These are phyloP conservation scores for Dictyostelium purpureum DNA, from an alignment of 78 protist genomes.

Conservation along the genomic window DNA sequence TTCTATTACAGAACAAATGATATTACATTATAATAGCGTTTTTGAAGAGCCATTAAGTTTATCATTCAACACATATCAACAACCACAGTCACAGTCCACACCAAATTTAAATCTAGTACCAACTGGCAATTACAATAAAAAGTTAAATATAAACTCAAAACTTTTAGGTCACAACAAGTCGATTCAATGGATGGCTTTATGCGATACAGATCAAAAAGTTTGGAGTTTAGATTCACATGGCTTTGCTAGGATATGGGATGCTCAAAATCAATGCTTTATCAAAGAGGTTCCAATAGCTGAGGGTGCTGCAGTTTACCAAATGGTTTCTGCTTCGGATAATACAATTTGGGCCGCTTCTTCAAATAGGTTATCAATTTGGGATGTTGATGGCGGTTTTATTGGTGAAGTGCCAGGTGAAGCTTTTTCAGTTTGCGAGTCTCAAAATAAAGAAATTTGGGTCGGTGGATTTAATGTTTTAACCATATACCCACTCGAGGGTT, in stretches of 20 bases:
- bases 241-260: conserved; percentile 32
- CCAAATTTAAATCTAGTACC: neutral
- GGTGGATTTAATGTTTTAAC: conserved; percentile 24
- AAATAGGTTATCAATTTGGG: conserved; percentile 7
- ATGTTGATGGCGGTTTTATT: conserved; percentile 22
- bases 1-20: conserved; percentile 27
- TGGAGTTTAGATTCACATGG: conserved; percentile 39
- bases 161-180: conserved; percentile 65
- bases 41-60: conserved; percentile 27
- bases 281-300: neutral
- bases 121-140: neutral
- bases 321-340: conserved; percentile 19
- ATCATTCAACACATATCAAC: too few species aligned
- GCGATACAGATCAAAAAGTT: conserved; percentile 4
- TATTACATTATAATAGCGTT: neutral
- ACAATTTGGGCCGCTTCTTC: conserved; percentile 49
- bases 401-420: conserved; percentile 43
- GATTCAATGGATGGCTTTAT: conserved; percentile 35
- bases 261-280: conserved; percentile 14
- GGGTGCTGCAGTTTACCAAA: conserved; percentile 55
- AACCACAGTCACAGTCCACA: too few species aligned
- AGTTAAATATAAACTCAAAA: conserved; percentile 6
- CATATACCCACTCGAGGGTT: neutral
- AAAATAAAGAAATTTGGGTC: conserved; percentile 54
- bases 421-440: conserved; percentile 34